Evolutionary conservation across 257 asterid species (phyloP).

Genomic region (Scutellaria galericulata): DNA sequence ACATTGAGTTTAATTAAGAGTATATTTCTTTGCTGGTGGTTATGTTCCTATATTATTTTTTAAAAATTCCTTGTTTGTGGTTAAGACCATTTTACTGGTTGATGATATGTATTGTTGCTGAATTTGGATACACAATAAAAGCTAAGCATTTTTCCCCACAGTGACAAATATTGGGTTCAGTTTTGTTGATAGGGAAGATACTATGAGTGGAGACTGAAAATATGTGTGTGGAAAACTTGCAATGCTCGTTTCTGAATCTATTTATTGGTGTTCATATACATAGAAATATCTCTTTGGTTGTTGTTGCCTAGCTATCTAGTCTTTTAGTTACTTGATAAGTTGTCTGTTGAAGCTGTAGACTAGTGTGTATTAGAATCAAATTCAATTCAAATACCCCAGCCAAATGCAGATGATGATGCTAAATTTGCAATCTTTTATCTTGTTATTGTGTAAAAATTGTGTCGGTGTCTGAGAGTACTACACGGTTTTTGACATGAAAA

Average conservation of each 20-base stretch:
- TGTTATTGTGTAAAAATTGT: conserved; percentile 36
- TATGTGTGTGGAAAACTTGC: conserved; percentile 2
- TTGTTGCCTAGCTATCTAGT: background rate
- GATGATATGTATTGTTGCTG: background rate
- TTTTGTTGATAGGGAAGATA: conserved; percentile 22
- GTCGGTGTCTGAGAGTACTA: conserved; percentile 47
- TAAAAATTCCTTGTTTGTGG: background rate
- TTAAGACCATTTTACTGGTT: background rate
- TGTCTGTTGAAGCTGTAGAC: conserved; percentile 17
- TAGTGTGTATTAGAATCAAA: background rate
- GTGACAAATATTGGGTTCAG: conserved; percentile 12
- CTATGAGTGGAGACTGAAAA: conserved; percentile 6
- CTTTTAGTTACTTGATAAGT: background rate
- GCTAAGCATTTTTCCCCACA: background rate
- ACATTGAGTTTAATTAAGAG: background rate
- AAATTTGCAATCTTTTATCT: conserved; percentile 36
- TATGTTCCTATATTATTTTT: conserved; percentile 17
- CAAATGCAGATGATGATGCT: conserved; percentile 26
- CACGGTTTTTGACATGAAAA: conserved; percentile 62
- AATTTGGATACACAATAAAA: conserved; percentile 2
- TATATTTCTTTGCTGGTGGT: background rate
- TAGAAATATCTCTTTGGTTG: background rate
- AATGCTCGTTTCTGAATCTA: background rate
- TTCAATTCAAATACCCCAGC: conserved; percentile 15
- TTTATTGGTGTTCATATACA: background rate